Base-by-base conservation (phyloP, 768 basidiomycete genomes). In the Crepidotus variabilis region DNA sequence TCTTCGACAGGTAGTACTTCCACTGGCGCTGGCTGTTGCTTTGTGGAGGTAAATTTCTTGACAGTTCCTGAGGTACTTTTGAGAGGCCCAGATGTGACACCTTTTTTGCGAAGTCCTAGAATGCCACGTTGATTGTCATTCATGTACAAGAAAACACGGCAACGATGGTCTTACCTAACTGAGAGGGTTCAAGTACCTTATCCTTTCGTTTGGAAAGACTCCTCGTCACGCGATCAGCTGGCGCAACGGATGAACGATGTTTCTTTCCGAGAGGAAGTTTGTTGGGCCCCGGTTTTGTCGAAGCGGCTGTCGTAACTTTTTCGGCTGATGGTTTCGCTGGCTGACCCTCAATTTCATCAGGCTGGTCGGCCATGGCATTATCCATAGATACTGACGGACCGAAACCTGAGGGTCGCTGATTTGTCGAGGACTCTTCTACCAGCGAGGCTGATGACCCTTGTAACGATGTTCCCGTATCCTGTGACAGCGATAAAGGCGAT, bases 141-240 rank as follows among this genome's bases (percentile, higher is more conserved):
- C 24, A 16, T 32, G 22, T 13, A 47, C 11, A 23, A 7, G 33
- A 13, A 16, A 3, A 45, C 1, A 45, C 36, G 11, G 9, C 32
- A 23, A 11, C 9, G 49, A 24, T n/a, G 2, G 18, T 50, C 56
- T 13, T 57, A 63, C 61, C 59, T 50, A 48, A 43, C 21, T 51
- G 60, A 36, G 54, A 24, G 34, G n/a, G 24, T 22, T 34, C 34
- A 21, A 23, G 21, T 16, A 16, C 55, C 24, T 57, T 51, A 6
- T 60, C 60, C 34, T 67, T 69, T 57, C 66, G 63, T 58, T 61
- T 71, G 14, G 73, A 71, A 5, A 58, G 58, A 56, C 76, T 76
- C 36, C 76, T 70, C 11, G 76, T 75, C 24, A 74, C 66, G 20
- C 74, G 71, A 52, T 56, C 57, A 9, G 63, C 61, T 21, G 64